Conservation (phyloP, 345 rosid genomes). For the Citrus glauca region DNA sequence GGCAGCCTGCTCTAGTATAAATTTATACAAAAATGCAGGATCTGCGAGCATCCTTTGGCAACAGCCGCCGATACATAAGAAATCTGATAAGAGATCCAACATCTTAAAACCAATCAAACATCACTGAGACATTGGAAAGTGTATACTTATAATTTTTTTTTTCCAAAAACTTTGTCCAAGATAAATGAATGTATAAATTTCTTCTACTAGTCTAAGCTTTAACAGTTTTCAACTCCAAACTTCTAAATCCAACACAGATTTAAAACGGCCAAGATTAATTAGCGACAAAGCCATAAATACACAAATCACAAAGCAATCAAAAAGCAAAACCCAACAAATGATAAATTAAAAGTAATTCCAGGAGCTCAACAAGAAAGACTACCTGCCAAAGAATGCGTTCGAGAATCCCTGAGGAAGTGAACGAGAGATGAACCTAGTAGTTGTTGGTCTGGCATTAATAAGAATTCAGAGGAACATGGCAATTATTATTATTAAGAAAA, state of each 20-base stretch:
- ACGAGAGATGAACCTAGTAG: conserved; percentile 75
- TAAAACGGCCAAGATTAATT: not conserved
- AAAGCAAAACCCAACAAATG: not conserved
- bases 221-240: not conserved
- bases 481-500: no score
- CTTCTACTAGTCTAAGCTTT: not conserved
- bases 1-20: conserved; percentile 84
- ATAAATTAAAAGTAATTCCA: not conserved
- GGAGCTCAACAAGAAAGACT: conserved; percentile 9
- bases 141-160: not conserved
- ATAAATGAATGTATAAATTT: not conserved
- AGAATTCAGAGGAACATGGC: no score
- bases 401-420: conserved; percentile 82
- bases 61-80: conserved; percentile 9
- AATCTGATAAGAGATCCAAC: not conserved
- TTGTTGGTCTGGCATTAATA: conserved; percentile 91
- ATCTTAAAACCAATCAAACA: not conserved
- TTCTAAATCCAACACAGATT: not conserved
- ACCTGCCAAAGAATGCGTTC: conserved; percentile 97
- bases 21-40: conserved; percentile 79
- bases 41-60: conserved; percentile 84
- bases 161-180: not conserved
- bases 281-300: not conserved
- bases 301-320: not conserved
- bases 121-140: not conserved